Base-by-base conservation (phyloP, 192 early-diverging fungal genomes). In the Globomyces pollinis-pini region DNA sequence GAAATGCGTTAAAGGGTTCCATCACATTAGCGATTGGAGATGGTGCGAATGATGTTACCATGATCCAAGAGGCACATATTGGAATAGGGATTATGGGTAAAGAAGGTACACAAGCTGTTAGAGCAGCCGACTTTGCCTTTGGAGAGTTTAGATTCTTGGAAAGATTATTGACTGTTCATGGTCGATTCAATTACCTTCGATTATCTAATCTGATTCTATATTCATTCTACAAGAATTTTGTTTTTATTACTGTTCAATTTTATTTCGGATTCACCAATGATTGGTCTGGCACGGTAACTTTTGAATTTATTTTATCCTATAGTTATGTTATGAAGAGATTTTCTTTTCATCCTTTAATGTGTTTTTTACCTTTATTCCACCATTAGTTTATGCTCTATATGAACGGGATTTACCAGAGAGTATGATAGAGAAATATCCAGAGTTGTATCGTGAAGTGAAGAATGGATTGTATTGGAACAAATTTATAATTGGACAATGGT, bases 1-100 rank as follows among this genome's bases (percentile, higher is more conserved):
- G 61, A 54, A 24, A 33, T 7, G 80, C 84, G 12, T 74, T 91
- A 24, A 85, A 89, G 38, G 42, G 39, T 42, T 87, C 86, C 4
- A 83, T 95, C 79, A 91, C 88, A 24, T 66, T 84, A 13, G 76
- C 81, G 0, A 81, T 84, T 49, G 81, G 81, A 1, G 81, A 84
- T 60, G 81, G 81, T 29, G 81, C 81, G 15, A 84, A 84, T 68
- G 81, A 84, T 43, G 78, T 81, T 6, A 60, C 71, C 6, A 84
- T 84, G 81, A 84, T 84, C 41, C 79, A 80, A 60, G 68, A 63
- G 3, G 79, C 75, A 1, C 58, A 75, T 49, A 66, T 81, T 8
- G 75, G 79, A 33, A 75, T 84, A 6, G 81, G 81, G 8, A 77
- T 84, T 47, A 70, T 71, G 54, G 81, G 81, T 11, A 63, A 71